Percentiles rank a stretch among this genome's conserved stretches.
Conservation (phyloP, 2,329 filamentous ascomycete genomes). For the Colletotrichum sublineola region DNA sequence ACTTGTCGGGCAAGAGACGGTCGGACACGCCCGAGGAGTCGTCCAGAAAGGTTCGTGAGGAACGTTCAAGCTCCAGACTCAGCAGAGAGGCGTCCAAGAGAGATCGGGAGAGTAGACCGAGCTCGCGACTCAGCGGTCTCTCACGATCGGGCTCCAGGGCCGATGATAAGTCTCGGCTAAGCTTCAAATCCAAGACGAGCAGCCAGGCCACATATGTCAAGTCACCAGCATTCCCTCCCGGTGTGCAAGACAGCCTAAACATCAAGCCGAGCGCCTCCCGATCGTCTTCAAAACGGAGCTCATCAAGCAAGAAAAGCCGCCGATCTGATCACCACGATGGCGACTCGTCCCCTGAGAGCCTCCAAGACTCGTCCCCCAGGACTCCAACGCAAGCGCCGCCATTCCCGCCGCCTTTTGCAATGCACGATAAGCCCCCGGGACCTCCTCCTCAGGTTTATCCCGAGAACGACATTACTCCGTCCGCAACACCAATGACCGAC, state of each 20-base stretch:
- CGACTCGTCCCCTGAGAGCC: constrained; percentile 61
- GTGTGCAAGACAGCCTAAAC: constrained; percentile 46
- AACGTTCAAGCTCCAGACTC: constrained; percentile 59
- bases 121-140: constrained; percentile 59
- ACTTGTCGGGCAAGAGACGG: constrained; percentile 62
- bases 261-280: constrained; percentile 43
- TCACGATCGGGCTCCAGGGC: constrained; percentile 60
- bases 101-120: constrained; percentile 53
- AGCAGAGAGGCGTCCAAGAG: constrained; percentile 49
- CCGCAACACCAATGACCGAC: constrained; percentile 57
- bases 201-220: constrained; percentile 70
- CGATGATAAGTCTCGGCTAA: constrained; percentile 66
- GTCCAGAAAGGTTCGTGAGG: constrained; percentile 47
- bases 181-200: constrained; percentile 67
- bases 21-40: constrained; percentile 47
- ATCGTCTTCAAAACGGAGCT: constrained; percentile 47
- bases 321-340: constrained; percentile 57
- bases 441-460: constrained; percentile 54
- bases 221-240: constrained; percentile 47
- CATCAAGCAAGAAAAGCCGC: constrained; percentile 51
- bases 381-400: constrained; percentile 68
- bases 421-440: constrained; percentile 55
- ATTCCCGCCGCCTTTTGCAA: constrained; percentile 62
- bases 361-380: constrained; percentile 69
- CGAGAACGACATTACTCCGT: constrained; percentile 53